Evolutionary conservation across 1,284 basidiomycete genomes (phyloP), one percentile per base, ranked within the genome.

Genomic region (Papiliotrema fonsecae): DNA sequence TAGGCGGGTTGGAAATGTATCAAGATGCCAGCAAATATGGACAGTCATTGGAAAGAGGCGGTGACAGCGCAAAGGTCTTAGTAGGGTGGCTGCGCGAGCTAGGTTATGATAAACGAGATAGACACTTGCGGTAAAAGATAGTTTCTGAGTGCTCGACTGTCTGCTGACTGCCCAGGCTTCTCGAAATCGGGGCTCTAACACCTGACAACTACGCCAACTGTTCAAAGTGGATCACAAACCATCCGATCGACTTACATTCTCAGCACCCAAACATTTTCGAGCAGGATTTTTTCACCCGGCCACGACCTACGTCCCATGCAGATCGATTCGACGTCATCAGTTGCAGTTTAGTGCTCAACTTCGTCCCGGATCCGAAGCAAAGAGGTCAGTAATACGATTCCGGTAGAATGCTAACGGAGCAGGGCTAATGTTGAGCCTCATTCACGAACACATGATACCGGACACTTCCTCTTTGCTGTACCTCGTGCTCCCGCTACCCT

Each of bases 261-360:
- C 80, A 83, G 38, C 87, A 92, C 67, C 84, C 88, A 0, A 69
- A 76, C 21, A 92, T 93, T 26, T 27, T 75, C 7, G 82, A 91
- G 65, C 87, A 90, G 66, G 87, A 93, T 65, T 92, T 92, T 59
- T 69, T 92, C 40, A 65, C 78, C 3, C 55, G 73, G 14, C 66
- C 68, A 3, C 24, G 66, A 0, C 70, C 73, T 1, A 69, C 30
- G 3, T 46, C 42, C 16, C 47, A 78, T 49, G 74, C 84, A 56
- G 62, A 69, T 1, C 74, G 69, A 47, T 92, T 88, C 83, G 85
- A 88, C 60, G 61, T 84, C 19, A 79, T 92, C 51, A 89, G 87
- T 65, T 79, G 90, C 26, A 90, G 87, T 62, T 74, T 93, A 26
- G 89, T 93, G 4, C 70, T 93, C 3, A 93, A 93, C 62, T 93